Conservation (phyloP, 1,139 yeast species). For the Pichia sp. region DNA sequence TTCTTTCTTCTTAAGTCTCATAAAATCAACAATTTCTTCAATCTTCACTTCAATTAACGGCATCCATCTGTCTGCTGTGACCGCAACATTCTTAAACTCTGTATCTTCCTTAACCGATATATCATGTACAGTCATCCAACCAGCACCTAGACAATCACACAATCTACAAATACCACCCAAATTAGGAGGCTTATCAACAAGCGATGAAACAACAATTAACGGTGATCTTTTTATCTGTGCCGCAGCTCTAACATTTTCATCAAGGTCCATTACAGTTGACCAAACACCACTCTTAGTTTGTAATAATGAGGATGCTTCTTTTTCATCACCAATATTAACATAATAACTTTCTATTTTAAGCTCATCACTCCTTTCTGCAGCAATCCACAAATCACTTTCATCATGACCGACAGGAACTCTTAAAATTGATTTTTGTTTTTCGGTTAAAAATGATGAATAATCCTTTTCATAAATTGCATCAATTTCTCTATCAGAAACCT, state of each 20-base stretch:
- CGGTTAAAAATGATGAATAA: constrained; percentile 34
- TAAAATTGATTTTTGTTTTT: constrained; percentile 27
- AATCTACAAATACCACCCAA: constrained; percentile 90
- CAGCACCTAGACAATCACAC: constrained; percentile 90
- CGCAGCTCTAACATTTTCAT: constrained; percentile 24
- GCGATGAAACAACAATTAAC: constrained; percentile 76
- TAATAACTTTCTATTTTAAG: constrained; percentile 21
- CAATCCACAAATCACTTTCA: constrained; percentile 29
- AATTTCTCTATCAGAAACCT: constrained; percentile 51
- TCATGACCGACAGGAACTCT: constrained; percentile 48
- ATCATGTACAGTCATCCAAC: constrained; percentile 71
- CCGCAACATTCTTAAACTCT: constrained; percentile 82
- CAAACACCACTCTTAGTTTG: constrained; percentile 92
- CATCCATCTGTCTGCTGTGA: constrained; percentile 95
- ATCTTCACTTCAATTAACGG: constrained; percentile 78
- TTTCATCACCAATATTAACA: constrained; percentile 12
- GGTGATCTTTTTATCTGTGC: constrained; percentile 56
- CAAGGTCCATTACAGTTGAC: constrained; percentile 50
- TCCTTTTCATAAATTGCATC: constrained; percentile 41
- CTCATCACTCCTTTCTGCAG: constrained; percentile 22
- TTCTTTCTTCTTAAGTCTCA: constrained; percentile 59
- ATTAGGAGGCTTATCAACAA: constrained; percentile 89
- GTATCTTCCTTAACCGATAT: constrained; percentile 52
- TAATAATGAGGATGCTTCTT: constrained; percentile 40
- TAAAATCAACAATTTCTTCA: constrained; percentile 46